Conservation (phyloP, 768 basidiomycete genomes). For the Rhizopogon salebrosus region DNA sequence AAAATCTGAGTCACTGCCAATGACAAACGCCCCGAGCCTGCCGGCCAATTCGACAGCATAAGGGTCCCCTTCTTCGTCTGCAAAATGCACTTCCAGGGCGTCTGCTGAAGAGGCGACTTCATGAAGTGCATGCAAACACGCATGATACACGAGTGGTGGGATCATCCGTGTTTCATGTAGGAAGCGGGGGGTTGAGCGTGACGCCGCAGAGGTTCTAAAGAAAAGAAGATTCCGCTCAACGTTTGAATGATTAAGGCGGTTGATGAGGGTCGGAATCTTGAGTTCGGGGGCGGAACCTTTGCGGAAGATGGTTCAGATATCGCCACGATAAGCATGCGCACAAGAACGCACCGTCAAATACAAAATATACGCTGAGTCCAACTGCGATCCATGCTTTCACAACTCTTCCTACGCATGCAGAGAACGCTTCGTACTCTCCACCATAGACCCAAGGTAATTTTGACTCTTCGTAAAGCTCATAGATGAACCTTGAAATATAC, state of each 20-base stretch:
- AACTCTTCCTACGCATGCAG: conserved; percentile 39
- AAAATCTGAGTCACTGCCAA: conserved; percentile 80
- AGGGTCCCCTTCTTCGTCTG: conserved; percentile 80
- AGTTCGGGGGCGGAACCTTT: conserved; percentile 66
- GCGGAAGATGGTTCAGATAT: background rate
- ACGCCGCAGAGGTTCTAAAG: conserved; percentile 69
- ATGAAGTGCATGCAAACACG: conserved; percentile 53
- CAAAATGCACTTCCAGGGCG: conserved; percentile 55
- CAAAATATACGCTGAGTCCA: conserved; percentile 63
- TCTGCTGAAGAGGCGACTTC: conserved; percentile 29
- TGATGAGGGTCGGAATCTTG: conserved; percentile 65
- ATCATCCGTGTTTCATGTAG: conserved; percentile 69
- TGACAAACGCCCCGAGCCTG: conserved; percentile 65
- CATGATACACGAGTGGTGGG: conserved; percentile 58
- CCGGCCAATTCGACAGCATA: conserved; percentile 83
- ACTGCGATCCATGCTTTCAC: conserved; percentile 65
- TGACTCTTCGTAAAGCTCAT: conserved; percentile 54
- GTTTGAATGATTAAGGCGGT: conserved; percentile 50
- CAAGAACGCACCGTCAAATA: conserved; percentile 69
- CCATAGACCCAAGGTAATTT: conserved; percentile 81
- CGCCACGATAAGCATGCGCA: background rate
- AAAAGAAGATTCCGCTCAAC: conserved; percentile 66
- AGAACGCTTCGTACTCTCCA: conserved; percentile 66
- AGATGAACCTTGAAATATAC: conserved; percentile 58
- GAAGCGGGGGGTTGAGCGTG: conserved; percentile 62